A percentile compares a stretch with the other conserved stretches of the same genome.
Evolutionary conservation across 2,329 filamentous ascomycete species (phyloP).

Genomic region (Dactylellina haptotyla): DNA sequence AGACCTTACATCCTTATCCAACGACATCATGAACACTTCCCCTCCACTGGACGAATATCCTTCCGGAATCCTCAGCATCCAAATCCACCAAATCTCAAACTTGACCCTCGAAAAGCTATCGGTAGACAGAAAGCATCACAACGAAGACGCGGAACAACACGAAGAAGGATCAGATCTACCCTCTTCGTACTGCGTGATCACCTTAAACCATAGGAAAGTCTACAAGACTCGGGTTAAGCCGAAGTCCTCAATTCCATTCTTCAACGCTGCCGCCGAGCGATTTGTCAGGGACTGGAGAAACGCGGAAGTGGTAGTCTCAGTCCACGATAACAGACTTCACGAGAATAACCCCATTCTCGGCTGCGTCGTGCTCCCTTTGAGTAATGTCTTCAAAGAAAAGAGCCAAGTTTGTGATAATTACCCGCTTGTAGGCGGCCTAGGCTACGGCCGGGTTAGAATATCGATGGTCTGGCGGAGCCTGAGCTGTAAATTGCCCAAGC

Average conservation of each 20-base stretch:
- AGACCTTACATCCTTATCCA: constrained; percentile 71
- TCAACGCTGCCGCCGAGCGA: constrained; percentile 78
- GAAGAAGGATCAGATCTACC: constrained; percentile 73
- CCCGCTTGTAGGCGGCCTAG: constrained; percentile 76
- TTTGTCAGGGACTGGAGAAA: constrained; percentile 75
- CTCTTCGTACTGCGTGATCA: constrained; percentile 76
- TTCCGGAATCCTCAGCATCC: constrained; percentile 74
- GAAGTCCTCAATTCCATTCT: constrained; percentile 80
- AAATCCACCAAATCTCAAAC: constrained; percentile 78
- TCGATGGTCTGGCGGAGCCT: constrained; percentile 79
- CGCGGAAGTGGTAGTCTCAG: constrained; percentile 74
- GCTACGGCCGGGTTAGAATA: constrained; percentile 74
- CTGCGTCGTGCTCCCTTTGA: constrained; percentile 74
- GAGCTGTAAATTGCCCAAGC: constrained; percentile 68
- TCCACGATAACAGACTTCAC: constrained; percentile 74
- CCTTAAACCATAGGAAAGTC: constrained; percentile 75
- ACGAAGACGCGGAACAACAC: constrained; percentile 68
- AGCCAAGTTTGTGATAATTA: constrained; percentile 74
- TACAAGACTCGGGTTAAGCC: constrained; percentile 80
- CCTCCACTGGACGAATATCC: constrained; percentile 72
- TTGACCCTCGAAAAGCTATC: constrained; percentile 64
- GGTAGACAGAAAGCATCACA: constrained; percentile 34
- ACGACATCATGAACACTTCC: constrained; percentile 74
- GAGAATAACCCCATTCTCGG: constrained; percentile 77
- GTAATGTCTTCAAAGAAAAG: constrained; percentile 70